A percentile compares a stretch with the other conserved stretches of the same genome.
Evolutionary conservation across 257 asterid species (phyloP).

Genomic region (Craterostigma plantagineum): DNA sequence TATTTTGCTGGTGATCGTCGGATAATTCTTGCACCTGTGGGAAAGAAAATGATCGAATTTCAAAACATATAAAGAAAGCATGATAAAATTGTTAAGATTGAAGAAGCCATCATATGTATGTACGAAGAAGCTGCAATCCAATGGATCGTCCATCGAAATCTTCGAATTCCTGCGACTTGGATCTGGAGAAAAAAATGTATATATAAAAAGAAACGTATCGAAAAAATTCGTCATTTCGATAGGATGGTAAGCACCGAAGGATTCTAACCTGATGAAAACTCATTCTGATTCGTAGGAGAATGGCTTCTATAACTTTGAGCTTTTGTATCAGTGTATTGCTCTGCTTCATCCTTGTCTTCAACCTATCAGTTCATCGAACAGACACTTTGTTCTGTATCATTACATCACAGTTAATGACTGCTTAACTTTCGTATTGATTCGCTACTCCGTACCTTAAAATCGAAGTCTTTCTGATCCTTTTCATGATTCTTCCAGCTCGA

Average conservation of each 20-base stretch:
- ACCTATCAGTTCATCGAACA: too few relatives aligned
- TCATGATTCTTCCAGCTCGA: slow-evolving; percentile 12
- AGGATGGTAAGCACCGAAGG: too few relatives aligned
- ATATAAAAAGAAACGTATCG: too few relatives aligned
- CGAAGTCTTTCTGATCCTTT: slow-evolving; percentile 19
- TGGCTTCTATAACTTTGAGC: slow-evolving; percentile 6
- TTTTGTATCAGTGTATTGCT: slow-evolving; percentile 12
- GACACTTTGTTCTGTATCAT: neutral
- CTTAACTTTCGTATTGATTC: neutral
- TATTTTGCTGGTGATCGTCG: slow-evolving; percentile 17
- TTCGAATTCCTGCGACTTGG: slow-evolving; percentile 12
- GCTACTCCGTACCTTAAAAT: slow-evolving; percentile 22
- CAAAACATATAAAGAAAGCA: slow-evolving; percentile 2
- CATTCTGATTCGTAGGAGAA: too few relatives aligned
- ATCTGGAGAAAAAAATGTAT: slow-evolving; percentile 22
- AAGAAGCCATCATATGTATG: neutral
- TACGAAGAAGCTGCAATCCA: slow-evolving; percentile 45
- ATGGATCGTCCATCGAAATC: slow-evolving; percentile 25
- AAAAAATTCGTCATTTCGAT: neutral
- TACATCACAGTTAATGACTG: too few relatives aligned
- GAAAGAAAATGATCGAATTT: too few relatives aligned
- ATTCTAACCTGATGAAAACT: slow-evolving; percentile 33
- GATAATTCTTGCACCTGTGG: slow-evolving; percentile 70
- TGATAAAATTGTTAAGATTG: neutral
- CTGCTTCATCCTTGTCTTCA: slow-evolving; percentile 19